phyloP scores from a whole-genome alignment of 164 flowering plant genomes.

The Platanus orientalis region DNA sequence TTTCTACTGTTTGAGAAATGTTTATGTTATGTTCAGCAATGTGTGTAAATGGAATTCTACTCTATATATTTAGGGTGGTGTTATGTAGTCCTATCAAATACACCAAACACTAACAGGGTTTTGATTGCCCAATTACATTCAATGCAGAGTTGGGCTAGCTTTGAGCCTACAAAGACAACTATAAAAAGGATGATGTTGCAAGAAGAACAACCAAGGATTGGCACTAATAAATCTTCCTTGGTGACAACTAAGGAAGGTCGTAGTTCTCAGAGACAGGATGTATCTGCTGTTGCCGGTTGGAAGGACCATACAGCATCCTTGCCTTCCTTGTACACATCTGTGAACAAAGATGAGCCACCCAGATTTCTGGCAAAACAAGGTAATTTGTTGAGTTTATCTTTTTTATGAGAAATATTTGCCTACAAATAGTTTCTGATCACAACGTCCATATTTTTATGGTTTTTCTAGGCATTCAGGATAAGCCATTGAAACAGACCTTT shows the following conservation, averaged over 20 bases:
- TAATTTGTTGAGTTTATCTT: slow-evolving; percentile 3
- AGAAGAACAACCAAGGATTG: slow-evolving; percentile 32
- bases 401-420: neutral
- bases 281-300: slow-evolving; percentile 14
- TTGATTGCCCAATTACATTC: slow-evolving; percentile 2
- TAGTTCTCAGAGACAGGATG: slow-evolving; percentile 23
- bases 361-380: slow-evolving; percentile 11
- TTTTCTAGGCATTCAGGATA: slow-evolving; percentile 31
- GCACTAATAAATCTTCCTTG: slow-evolving; percentile 24
- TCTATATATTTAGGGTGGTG: too few relatives aligned
- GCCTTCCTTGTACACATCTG: slow-evolving; percentile 14
- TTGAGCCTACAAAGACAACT: slow-evolving; percentile 83
- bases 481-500: slow-evolving; percentile 23
- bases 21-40: too few relatives aligned
- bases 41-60: too few relatives aligned
- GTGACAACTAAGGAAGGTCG: slow-evolving; percentile 17
- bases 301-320: slow-evolving; percentile 23
- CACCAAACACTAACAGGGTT: neutral
- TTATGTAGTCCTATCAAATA: neutral
- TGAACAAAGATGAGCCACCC: slow-evolving; percentile 25
- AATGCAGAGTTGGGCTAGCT: slow-evolving; percentile 67
- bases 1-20: too few relatives aligned
- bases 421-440: neutral
- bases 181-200: slow-evolving; percentile 58
- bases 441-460: neutral